These are phyloP conservation scores for Endoconidiophora polonica DNA, from an alignment of 2,329 filamentous ascomycete genomes.

Conservation along the genomic window DNA sequence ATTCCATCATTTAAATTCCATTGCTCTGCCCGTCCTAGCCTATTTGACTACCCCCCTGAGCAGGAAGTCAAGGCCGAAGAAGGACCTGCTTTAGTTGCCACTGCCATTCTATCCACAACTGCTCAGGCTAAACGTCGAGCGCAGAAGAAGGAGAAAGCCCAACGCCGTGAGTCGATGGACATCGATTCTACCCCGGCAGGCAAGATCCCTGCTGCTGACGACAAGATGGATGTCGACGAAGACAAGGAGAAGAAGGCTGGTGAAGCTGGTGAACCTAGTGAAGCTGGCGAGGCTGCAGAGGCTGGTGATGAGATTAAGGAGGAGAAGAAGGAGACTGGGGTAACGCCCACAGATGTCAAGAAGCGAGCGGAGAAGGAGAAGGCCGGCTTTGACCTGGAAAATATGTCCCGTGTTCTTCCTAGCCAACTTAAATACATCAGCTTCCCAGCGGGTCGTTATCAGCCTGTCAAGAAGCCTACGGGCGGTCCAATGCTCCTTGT, in stretches of 20 bases:
- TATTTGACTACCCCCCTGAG: slow-evolving; percentile 96
- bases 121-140: slow-evolving; percentile 92
- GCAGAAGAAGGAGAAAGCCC: slow-evolving; percentile 82
- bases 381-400: slow-evolving; percentile 86
- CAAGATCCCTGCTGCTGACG: slow-evolving; percentile 35
- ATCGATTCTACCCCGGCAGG: slow-evolving; percentile 59
- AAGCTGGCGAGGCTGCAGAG: slow-evolving; percentile 19
- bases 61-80: slow-evolving; percentile 91
- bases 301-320: slow-evolving; percentile 46
- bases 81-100: slow-evolving; percentile 83
- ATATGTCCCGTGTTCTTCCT: slow-evolving; percentile 90
- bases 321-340: slow-evolving; percentile 38
- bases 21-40: slow-evolving; percentile 81
- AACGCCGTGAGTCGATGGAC: slow-evolving; percentile 87
- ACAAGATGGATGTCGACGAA: slow-evolving; percentile 80
- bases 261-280: too few relatives aligned
- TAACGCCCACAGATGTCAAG: slow-evolving; percentile 42
- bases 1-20: slow-evolving; percentile 91
- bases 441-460: slow-evolving; percentile 79
- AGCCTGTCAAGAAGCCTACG: slow-evolving; percentile 82
- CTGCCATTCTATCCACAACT: slow-evolving; percentile 88
- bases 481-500: slow-evolving; percentile 84
- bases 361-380: slow-evolving; percentile 94
- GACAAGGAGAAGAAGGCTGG: slow-evolving; percentile 33
- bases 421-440: slow-evolving; percentile 89